These are phyloP conservation scores for Cercospora sojina DNA, from an alignment of 2,329 filamentous ascomycete species.

Conservation along the genomic window DNA sequence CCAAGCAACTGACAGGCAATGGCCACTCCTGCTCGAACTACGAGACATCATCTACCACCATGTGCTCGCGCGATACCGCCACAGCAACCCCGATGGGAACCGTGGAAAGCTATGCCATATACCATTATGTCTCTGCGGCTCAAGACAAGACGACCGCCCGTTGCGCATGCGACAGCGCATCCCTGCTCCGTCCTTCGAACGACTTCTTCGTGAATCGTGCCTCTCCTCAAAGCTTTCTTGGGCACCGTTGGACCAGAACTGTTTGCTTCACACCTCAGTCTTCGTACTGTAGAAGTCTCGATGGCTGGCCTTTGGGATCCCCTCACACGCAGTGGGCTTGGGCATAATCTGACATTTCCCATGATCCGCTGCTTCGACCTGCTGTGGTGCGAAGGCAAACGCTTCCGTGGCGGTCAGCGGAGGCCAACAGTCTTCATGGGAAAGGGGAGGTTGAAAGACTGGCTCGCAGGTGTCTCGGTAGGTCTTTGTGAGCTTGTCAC, in stretches of 20 bases:
- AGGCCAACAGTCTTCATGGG: neutral
- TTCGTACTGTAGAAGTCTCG: neutral
- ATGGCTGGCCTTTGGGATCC: neutral
- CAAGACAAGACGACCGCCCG: neutral
- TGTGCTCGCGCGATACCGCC: neutral
- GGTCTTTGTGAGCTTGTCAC: neutral
- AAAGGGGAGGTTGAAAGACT: neutral
- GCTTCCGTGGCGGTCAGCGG: neutral
- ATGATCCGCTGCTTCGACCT: conserved; percentile 2
- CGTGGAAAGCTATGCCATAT: conserved; percentile 1
- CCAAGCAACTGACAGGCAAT: neutral
- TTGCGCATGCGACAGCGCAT: conserved; percentile 5
- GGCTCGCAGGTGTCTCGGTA: neutral
- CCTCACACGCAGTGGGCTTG: neutral
- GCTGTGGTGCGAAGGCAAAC: neutral
- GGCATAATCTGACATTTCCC: neutral
- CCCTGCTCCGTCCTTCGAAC: conserved; percentile 1
- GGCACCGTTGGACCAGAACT: neutral
- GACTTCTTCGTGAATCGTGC: neutral
- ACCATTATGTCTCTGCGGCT: neutral
- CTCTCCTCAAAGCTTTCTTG: neutral
- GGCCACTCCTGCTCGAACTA: neutral
- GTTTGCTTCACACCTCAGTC: neutral
- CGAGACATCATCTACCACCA: neutral
- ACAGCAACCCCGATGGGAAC: neutral